phyloP scores from a whole-genome alignment of 2,329 filamentous ascomycete genomes.

The Stagonosporopsis chrysanthemi region DNA sequence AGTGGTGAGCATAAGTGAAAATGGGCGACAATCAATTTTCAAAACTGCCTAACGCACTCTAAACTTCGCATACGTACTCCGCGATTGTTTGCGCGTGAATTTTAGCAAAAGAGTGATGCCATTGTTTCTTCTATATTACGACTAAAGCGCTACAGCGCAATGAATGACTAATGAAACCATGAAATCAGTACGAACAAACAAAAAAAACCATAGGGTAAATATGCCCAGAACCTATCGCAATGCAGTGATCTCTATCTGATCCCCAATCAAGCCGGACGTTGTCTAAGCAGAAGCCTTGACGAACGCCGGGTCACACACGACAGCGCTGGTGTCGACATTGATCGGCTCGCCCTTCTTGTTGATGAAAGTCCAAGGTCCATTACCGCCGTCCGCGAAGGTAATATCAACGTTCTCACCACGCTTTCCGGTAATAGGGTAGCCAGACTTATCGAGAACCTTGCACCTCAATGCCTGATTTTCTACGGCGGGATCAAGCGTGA shows the following conservation, averaged over 20 bases:
- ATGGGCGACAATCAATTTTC: not conserved
- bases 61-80: no score
- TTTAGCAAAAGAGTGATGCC: conserved; percentile 2
- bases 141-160: not conserved
- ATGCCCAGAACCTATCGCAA: not conserved
- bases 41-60: not conserved
- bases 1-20: not conserved
- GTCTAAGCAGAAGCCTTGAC: conserved; percentile 10
- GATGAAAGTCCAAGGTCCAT: conserved; percentile 24
- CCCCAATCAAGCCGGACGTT: no score
- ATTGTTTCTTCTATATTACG: not conserved
- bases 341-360: conserved; percentile 3
- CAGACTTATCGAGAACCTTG: conserved; percentile 21
- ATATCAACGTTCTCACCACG: conserved; percentile 25
- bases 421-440: conserved; percentile 17
- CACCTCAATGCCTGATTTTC: conserved; percentile 22
- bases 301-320: conserved; percentile 28
- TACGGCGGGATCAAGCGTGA: conserved; percentile 20
- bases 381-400: conserved; percentile 26
- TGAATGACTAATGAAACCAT: not conserved
- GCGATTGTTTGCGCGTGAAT: not conserved
- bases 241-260: not conserved
- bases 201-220: not conserved
- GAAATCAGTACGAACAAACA: not conserved
- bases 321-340: conserved; percentile 16